Percentiles rank a stretch among this genome's conserved stretches.
Evolutionary conservation across 345 rosid species (phyloP).

Genomic region (Populus alba): DNA sequence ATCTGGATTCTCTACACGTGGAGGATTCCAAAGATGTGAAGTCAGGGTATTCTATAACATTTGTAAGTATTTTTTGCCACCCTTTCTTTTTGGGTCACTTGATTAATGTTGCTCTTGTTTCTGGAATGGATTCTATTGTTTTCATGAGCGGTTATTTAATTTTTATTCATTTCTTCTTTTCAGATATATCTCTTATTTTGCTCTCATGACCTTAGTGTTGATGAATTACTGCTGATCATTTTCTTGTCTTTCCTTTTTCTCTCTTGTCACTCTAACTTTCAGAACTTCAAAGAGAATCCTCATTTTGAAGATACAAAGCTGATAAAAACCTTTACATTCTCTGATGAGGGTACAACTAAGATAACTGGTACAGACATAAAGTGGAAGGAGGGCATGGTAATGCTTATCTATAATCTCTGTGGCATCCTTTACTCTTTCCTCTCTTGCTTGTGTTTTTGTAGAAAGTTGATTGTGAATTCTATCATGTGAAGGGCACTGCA

Average conservation of each 20-base stretch:
- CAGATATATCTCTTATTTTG: not conserved
- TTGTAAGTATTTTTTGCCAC: conserved; percentile 10
- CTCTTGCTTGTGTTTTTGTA: not conserved
- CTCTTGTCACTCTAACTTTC: not conserved
- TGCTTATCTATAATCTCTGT: not conserved
- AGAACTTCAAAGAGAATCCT: conserved; percentile 26
- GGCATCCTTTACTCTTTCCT: not conserved
- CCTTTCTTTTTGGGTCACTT: not conserved
- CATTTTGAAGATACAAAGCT: conserved; percentile 29
- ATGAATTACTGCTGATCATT: not conserved
- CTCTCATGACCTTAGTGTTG: not conserved
- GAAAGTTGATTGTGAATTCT: not conserved
- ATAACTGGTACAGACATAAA: conserved; percentile 21
- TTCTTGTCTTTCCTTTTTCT: not conserved
- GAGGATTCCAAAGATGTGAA: conserved; percentile 32
- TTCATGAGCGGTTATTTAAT: not conserved
- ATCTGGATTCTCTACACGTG: conserved; percentile 23
- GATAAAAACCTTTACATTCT: conserved; percentile 21
- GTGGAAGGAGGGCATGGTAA: conserved; percentile 33
- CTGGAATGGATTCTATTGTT: not conserved
- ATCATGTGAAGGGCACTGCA: conserved; percentile 11
- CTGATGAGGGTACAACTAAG: conserved; percentile 19
- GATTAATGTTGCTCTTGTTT: not conserved
- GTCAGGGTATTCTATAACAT: conserved; percentile 23
- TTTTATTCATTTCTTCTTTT: not conserved